Base-by-base conservation (phyloP, 805 yeast genomes). In the Komagataella mondaviorum region DNA sequence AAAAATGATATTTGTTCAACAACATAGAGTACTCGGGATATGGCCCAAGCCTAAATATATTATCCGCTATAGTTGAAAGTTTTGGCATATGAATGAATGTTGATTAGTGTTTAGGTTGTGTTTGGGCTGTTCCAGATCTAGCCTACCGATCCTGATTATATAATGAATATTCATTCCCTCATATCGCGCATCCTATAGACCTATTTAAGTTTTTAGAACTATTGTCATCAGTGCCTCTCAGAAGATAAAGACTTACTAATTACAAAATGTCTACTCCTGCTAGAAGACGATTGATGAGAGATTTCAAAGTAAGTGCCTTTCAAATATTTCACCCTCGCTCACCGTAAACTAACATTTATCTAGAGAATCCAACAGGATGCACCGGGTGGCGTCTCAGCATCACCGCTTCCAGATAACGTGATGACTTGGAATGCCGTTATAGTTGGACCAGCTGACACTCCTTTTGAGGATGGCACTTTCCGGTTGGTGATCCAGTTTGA, bases 381-480 rank as follows among this genome's bases (percentile, higher is more conserved):
- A 10, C 96, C 99, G 22, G 93, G 95, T 36, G 99, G 99, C 14
- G 96, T 93, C 8, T 87, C 96, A 5, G 99, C 99, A 0, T 87
- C 96, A 4, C 99, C 99, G 4, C 76, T 91, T 50, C 89, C 98
- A 4, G 98, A 93, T 64, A 93, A 93, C 61, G 97, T 93, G 50
- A 89, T 93, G 96, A 78, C 87, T 44, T 93, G 99, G 90, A 93
- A 93, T 66, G 99, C 97, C 0, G 96, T 93, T 53, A 93, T 93
- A 55, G 90, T 93, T 52, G 99, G 99, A 0, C 99, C 99, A 1
- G 83, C 91, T 23, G 97, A 89, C 56, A 93, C 99, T 0, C 98
- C 99, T 3, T 93, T 88, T 63, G 99, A 93, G 66, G 99, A 93
- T 63, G 99, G 99, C 12, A 93, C 98, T 0, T 93, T 93, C 68